These are phyloP conservation scores for Camelina neglecta DNA, from an alignment of 345 rosid genomes.

Conservation along the genomic window DNA sequence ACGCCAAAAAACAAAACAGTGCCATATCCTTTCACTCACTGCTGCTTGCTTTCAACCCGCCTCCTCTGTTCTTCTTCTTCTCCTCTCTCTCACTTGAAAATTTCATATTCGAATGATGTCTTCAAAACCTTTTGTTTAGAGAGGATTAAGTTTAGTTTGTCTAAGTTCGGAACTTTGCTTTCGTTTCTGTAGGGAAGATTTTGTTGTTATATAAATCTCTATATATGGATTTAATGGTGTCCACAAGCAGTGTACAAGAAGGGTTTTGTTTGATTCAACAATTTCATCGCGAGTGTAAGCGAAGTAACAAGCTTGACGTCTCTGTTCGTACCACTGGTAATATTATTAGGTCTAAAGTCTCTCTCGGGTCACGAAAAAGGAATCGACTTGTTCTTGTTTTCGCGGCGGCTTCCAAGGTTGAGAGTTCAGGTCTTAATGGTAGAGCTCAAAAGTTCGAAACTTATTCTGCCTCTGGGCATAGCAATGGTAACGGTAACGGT, in stretches of 20 bases:
- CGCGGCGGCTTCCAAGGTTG: slow-evolving; percentile 57
- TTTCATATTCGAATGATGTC: background rate
- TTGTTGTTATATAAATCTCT: slow-evolving; percentile 4
- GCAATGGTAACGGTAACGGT: slow-evolving; percentile 47
- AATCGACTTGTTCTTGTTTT: slow-evolving; percentile 44
- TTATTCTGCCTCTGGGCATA: slow-evolving; percentile 45
- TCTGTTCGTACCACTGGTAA: slow-evolving; percentile 35
- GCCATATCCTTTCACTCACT: slow-evolving; percentile 39
- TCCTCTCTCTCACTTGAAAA: background rate
- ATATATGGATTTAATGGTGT: slow-evolving; percentile 61
- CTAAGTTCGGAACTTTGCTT: slow-evolving; percentile 9
- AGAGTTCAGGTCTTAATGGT: slow-evolving; percentile 53
- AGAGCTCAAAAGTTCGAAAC: slow-evolving; percentile 47
- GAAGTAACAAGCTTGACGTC: slow-evolving; percentile 41
- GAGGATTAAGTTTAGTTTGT: background rate
- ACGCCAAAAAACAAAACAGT: slow-evolving; percentile 16
- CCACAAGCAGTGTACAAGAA: slow-evolving; percentile 57
- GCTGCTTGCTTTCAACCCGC: slow-evolving; percentile 20
- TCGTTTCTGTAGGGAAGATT: slow-evolving; percentile 11
- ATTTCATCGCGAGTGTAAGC: slow-evolving; percentile 45
- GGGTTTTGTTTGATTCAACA: slow-evolving; percentile 61
- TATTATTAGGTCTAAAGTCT: slow-evolving; percentile 34
- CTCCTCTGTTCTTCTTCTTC: slow-evolving; percentile 32
- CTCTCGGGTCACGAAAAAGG: slow-evolving; percentile 48
- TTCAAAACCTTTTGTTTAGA: background rate